These are phyloP conservation scores for Penicillium bovifimosum DNA, from an alignment of 495 filamentous ascomycete species.

Conservation along the genomic window DNA sequence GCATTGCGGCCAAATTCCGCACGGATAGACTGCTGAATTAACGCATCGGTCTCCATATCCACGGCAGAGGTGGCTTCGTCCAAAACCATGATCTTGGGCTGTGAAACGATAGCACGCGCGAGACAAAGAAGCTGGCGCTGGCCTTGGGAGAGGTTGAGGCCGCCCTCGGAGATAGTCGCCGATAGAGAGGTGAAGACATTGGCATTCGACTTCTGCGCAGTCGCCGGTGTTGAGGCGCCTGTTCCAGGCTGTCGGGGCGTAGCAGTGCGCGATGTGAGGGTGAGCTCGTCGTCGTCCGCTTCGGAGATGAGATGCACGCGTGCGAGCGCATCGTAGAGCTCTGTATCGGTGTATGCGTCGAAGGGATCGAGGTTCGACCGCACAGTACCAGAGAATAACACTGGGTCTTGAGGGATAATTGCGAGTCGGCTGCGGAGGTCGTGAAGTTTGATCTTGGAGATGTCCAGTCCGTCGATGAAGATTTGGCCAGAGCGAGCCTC, in stretches of 20 bases:
- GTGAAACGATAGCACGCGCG: slow-evolving; percentile 75
- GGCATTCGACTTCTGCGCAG: slow-evolving; percentile 39
- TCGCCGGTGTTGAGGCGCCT: slow-evolving; percentile 23
- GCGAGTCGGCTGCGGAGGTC: slow-evolving; percentile 68
- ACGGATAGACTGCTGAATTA: slow-evolving; percentile 78
- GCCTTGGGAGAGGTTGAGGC: slow-evolving; percentile 78
- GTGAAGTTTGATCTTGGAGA: slow-evolving; percentile 67
- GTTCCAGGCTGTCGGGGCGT: slow-evolving; percentile 21
- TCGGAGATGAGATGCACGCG: slow-evolving; percentile 66
- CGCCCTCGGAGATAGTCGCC: slow-evolving; percentile 66
- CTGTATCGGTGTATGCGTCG: slow-evolving; percentile 61
- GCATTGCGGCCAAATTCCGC: slow-evolving; percentile 66
- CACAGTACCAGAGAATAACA: slow-evolving; percentile 82
- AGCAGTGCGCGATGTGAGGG: slow-evolving; percentile 29
- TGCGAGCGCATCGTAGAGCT: slow-evolving; percentile 67
- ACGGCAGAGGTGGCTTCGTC: slow-evolving; percentile 89
- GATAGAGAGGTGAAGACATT: slow-evolving; percentile 59
- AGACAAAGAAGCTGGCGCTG: slow-evolving; percentile 86
- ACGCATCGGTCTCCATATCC: slow-evolving; percentile 76
- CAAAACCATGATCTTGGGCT: slow-evolving; percentile 79
- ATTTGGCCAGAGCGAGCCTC: slow-evolving; percentile 67
- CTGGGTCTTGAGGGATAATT: slow-evolving; percentile 84
- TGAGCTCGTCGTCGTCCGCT: slow-evolving; percentile 28
- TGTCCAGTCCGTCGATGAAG: slow-evolving; percentile 69
- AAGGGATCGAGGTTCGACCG: slow-evolving; percentile 81